phyloP scores from a whole-genome alignment of 768 basidiomycete species.

The Obba rivulosa region DNA sequence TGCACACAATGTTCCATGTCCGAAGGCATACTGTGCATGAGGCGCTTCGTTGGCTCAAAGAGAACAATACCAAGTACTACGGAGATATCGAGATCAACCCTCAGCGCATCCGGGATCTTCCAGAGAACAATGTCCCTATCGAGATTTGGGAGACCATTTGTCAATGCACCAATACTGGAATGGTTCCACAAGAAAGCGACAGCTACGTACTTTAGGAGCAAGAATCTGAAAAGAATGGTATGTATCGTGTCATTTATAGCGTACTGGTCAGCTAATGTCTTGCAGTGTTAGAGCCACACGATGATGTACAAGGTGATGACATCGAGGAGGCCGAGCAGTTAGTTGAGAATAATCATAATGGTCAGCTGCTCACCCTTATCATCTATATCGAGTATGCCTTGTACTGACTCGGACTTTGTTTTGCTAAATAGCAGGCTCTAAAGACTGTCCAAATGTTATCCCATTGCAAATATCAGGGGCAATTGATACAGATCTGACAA shows the following conservation, averaged over 20 bases:
- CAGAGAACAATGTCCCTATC: conserved; percentile 29
- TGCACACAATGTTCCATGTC: conserved; percentile 28
- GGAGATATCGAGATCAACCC: conserved; percentile 22
- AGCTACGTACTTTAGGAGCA: not conserved
- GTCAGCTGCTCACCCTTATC: too few species aligned
- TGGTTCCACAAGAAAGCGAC: not conserved
- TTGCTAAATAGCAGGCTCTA: too few species aligned
- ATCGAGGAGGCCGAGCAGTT: too few species aligned
- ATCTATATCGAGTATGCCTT: too few species aligned
- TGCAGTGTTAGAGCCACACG: not conserved
- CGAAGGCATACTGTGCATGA: conserved; percentile 20
- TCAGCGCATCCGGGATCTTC: conserved; percentile 18
- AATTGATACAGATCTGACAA: conserved; percentile 23
- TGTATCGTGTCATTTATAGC: too few species aligned
- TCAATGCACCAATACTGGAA: not conserved
- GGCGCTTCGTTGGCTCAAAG: conserved; percentile 33
- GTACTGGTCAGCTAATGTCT: not conserved
- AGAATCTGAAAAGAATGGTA: not conserved
- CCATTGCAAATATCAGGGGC: conserved; percentile 23
- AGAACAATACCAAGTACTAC: conserved; percentile 29
- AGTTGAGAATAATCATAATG: too few species aligned
- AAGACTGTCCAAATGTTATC: conserved; percentile 13
- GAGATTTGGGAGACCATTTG: conserved; percentile 13
- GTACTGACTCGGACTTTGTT: too few species aligned
- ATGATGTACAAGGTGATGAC: not conserved